These are phyloP conservation scores for Deakozyma indianensis DNA, from an alignment of 805 yeast species.

Conservation along the genomic window DNA sequence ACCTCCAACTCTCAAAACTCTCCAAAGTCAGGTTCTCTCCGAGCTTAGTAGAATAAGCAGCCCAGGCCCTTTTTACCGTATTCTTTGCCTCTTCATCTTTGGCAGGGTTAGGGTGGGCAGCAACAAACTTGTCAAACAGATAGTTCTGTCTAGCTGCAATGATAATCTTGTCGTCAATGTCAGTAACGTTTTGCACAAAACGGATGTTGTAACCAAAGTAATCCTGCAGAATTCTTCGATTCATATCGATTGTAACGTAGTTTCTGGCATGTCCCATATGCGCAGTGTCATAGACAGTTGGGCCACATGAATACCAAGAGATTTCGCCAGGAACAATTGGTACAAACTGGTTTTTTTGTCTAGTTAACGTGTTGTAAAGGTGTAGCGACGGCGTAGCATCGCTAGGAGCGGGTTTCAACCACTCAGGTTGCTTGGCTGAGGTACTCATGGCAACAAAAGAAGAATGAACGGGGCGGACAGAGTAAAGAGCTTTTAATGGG, in stretches of 20 bases:
- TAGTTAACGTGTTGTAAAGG: slow-evolving; percentile 71
- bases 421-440: slow-evolving; percentile 31
- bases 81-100: slow-evolving; percentile 12
- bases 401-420: slow-evolving; percentile 28
- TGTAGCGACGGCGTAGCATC: slow-evolving; percentile 33
- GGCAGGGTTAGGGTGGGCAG: slow-evolving; percentile 13
- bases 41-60: slow-evolving; percentile 15
- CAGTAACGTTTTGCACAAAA: slow-evolving; percentile 96
- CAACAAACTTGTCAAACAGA: slow-evolving; percentile 49
- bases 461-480: too few relatives aligned
- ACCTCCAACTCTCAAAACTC: slow-evolving; percentile 39
- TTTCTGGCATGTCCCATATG: slow-evolving; percentile 99
- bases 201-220: slow-evolving; percentile 81
- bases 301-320: slow-evolving; percentile 97
- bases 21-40: slow-evolving; percentile 10
- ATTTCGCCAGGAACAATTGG: slow-evolving; percentile 49
- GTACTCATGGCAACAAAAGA: not conserved
- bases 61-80: slow-evolving; percentile 23
- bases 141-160: slow-evolving; percentile 84
- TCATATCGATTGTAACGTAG: slow-evolving; percentile 87
- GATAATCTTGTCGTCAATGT: slow-evolving; percentile 93
- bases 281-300: slow-evolving; percentile 89
- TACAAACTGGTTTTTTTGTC: slow-evolving; percentile 64
- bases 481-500: too few relatives aligned
- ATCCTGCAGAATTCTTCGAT: slow-evolving; percentile 76